Base-by-base conservation (phyloP, 2,329 filamentous ascomycete species). In the Diaporthe sp. region DNA sequence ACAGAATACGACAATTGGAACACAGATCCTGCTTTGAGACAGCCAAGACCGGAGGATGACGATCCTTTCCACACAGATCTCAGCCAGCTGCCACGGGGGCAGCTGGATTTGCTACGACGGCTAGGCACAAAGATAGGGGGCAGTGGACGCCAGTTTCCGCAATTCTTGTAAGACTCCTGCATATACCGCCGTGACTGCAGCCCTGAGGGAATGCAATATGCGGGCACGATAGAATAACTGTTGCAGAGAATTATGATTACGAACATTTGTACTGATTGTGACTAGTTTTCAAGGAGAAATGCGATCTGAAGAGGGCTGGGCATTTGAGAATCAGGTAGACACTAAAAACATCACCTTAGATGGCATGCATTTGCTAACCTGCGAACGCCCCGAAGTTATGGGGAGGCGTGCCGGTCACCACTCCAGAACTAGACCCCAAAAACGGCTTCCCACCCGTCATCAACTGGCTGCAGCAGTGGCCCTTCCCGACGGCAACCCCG, bases 291-390 rank as follows among this genome's bases (percentile, higher is more conserved):
- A 57, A 55, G 25, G 55, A 12, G 67, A 57, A 47, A 17, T 25
- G 15, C 50, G 35, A 10, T 25, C 67, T 6, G 67, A 70, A 42
- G 67, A 57, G 28, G 67, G 67, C 8, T 70, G 40, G 25, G 50
- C 35, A 12, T 70, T 57, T 17, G 67, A 70, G 4, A 70, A 57
- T 3, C 50, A 70, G 52, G 67, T 70, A 45, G 10, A 5, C 6
- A 5, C 1, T 15, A 9, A 13, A 12, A 12, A 0, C 22, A 33
- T 38, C 25, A n/a, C 22, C 19, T 22, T 38, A 5, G 25, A n/a
- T 25, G 13, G 15, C 22, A 64, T 10, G 4, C 9, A 28, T 52
- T 30, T 17, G 25, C 64, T 68, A 38, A 68, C 30, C 22, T 8
- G 40, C 10, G 22, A 28, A 3, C 7, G 6, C 28, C 19, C 4